Conservation (phyloP, 495 filamentous ascomycete species). For the Astrocystis sublimbata region DNA sequence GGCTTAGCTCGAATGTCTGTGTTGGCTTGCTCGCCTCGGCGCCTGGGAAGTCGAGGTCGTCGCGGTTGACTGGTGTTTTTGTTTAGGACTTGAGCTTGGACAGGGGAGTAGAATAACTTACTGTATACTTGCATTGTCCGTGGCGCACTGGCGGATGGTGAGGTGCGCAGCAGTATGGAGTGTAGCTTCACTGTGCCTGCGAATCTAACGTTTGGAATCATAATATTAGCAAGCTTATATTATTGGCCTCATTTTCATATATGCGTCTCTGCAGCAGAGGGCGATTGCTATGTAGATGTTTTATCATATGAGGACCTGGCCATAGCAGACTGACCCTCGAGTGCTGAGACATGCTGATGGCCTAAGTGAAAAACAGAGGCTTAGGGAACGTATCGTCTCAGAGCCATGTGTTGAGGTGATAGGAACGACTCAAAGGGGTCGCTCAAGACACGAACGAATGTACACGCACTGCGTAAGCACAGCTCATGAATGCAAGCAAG, state of each 20-base stretch:
- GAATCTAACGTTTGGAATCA: conserved; percentile 63
- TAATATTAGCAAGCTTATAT: background rate
- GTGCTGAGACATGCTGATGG: no score
- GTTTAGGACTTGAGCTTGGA: background rate
- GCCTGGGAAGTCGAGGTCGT: conserved; percentile 79
- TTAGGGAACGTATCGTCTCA: no score
- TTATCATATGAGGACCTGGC: no score
- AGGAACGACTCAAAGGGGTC: no score
- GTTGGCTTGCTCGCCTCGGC: conserved; percentile 69
- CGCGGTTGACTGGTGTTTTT: conserved; percentile 60
- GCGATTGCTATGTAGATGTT: no score
- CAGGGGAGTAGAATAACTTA: conserved; percentile 3
- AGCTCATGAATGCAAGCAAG: no score
- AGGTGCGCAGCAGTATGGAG: conserved; percentile 79
- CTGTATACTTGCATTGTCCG: conserved; percentile 75
- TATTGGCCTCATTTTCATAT: background rate
- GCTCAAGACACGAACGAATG: no score
- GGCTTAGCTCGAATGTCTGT: conserved; percentile 76
- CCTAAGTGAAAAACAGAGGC: no score
- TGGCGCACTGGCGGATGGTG: conserved; percentile 69
- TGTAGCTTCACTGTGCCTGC: conserved; percentile 91
- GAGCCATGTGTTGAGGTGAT: no score
- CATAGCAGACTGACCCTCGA: no score
- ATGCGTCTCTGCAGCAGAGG: background rate
- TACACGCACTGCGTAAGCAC: no score